Conservation (phyloP, 164 flowering plant genomes). For the Nymphaea thermarum region DNA sequence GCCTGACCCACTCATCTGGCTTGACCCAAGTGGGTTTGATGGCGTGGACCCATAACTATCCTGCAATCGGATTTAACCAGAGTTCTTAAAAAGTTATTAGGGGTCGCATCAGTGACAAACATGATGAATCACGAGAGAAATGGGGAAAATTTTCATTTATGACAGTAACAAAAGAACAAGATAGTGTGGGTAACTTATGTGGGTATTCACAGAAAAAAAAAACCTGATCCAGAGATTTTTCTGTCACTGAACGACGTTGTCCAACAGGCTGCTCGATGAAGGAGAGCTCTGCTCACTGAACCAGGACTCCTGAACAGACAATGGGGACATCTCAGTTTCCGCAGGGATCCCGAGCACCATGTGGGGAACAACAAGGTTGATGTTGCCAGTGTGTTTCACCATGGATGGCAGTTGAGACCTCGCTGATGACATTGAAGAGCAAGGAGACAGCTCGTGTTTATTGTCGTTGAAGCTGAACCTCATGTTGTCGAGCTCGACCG, state of each 20-base stretch:
- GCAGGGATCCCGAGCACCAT: background rate
- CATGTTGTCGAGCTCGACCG: slow-evolving; percentile 59
- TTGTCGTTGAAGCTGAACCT: background rate
- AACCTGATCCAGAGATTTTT: background rate
- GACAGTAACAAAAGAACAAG: background rate
- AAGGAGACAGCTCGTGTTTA: background rate
- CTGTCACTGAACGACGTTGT: slow-evolving; percentile 18
- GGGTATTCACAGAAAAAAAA: background rate
- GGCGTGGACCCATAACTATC: too few relatives aligned
- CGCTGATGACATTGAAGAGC: background rate
- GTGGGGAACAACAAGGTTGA: background rate
- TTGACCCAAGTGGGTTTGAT: too few relatives aligned
- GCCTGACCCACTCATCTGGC: too few relatives aligned
- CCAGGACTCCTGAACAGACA: slow-evolving; percentile 48
- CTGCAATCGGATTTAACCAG: too few relatives aligned
- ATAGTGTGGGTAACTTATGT: background rate
- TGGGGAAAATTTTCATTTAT: background rate
- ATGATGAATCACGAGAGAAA: too few relatives aligned
- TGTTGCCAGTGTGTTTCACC: background rate
- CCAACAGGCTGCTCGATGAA: slow-evolving; percentile 46
- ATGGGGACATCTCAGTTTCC: slow-evolving; percentile 27
- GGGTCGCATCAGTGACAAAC: too few relatives aligned
- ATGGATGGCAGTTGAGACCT: background rate
- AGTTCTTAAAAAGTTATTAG: too few relatives aligned
- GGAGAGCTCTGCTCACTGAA: slow-evolving; percentile 52